Percentiles rank a stretch among this genome's conserved stretches.
phyloP scores from a whole-genome alignment of 306 rosid species.

The Acmispon strigosus region DNA sequence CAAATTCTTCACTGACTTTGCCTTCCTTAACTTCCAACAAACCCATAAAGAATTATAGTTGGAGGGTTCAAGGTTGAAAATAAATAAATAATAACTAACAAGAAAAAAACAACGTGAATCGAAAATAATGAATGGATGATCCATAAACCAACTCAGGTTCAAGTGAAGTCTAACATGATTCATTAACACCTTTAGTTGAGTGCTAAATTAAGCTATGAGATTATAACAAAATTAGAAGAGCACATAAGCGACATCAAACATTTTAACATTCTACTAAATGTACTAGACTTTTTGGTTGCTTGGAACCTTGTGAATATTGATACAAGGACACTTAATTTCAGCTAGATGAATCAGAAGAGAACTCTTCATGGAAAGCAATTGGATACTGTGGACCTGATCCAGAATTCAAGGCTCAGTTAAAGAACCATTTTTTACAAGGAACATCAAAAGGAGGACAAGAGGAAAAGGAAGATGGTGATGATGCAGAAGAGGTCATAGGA shows the following conservation, averaged over 20 bases:
- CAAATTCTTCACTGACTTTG: no score
- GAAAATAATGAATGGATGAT: no score
- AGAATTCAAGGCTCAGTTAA: constrained; percentile 42
- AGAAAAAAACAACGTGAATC: no score
- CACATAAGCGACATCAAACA: neutral
- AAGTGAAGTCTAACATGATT: no score
- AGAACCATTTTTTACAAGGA: constrained; percentile 18
- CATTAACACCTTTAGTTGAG: no score
- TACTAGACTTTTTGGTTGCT: neutral
- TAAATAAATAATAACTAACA: no score
- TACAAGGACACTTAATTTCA: constrained; percentile 18
- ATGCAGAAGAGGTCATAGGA: constrained; percentile 39
- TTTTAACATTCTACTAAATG: neutral
- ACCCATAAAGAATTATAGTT: no score
- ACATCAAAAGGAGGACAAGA: constrained; percentile 23
- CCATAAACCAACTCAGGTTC: neutral
- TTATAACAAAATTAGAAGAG: neutral
- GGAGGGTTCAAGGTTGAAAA: no score
- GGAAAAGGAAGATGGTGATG: constrained; percentile 10
- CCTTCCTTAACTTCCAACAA: no score
- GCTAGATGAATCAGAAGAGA: constrained; percentile 57
- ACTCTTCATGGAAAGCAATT: constrained; percentile 68
- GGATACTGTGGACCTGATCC: constrained; percentile 71
- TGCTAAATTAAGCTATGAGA: no score
- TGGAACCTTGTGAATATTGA: neutral